Conservation (phyloP, 306 rosid species). For the Mimosa pudica region DNA sequence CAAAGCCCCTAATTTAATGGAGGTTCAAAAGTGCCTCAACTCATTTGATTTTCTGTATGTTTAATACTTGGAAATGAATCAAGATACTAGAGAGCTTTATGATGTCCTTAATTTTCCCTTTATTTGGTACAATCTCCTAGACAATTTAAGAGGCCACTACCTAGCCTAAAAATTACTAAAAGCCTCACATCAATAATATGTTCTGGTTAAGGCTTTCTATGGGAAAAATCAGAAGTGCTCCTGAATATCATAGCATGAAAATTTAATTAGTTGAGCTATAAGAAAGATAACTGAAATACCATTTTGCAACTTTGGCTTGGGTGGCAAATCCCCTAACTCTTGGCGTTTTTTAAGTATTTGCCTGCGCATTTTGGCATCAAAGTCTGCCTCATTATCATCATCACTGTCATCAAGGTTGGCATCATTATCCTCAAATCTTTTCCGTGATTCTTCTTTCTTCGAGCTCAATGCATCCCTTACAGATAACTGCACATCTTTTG, state of each 20-base stretch:
- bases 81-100: neutral
- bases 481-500: constrained; percentile 75
- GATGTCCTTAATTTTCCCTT: neutral
- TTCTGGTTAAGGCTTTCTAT: constrained; percentile 17
- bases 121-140: neutral
- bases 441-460: constrained; percentile 69
- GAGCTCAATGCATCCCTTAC: constrained; percentile 77
- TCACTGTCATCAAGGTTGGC: constrained; percentile 51
- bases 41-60: neutral
- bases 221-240: constrained; percentile 26
- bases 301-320: constrained; percentile 56
- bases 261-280: constrained; percentile 31
- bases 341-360: constrained; percentile 76
- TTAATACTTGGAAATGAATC: neutral
- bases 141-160: neutral
- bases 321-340: constrained; percentile 71
- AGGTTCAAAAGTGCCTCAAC: neutral
- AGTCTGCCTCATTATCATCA: constrained; percentile 67
- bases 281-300: constrained; percentile 49
- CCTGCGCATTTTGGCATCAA: constrained; percentile 87
- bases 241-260: constrained; percentile 29
- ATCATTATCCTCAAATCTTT: constrained; percentile 48
- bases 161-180: neutral
- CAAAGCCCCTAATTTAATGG: neutral
- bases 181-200: neutral